Evolutionary conservation across 345 rosid species (phyloP), one percentile per base, ranked within the genome.

Genomic region (Linum trigynum): DNA sequence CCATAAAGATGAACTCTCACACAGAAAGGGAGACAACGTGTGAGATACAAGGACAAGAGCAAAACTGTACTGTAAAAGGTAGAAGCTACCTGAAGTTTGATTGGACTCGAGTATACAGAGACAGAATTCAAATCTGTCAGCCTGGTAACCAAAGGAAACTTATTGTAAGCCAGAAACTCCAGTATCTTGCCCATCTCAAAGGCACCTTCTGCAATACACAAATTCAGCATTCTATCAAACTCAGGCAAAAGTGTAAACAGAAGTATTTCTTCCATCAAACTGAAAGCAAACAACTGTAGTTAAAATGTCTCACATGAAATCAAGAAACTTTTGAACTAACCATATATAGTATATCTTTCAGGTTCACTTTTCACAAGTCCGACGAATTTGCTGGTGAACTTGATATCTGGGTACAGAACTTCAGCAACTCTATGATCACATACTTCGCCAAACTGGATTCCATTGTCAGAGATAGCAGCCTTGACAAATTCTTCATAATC

Each of bases 291-390:
- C 4, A 4, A 57, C 7, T 3, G n/a, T 23, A 6, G 1, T 23
- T 23, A 23, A 57, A 57, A 3, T 23, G 38, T 17, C 10, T 37
- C n/a, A 17, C 7, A 23, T 15, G 11, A 57, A 57, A 57, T 3
- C 7, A 15, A 10, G 11, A 8, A 16, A 51, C n/a, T 17, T 50
- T 39, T 65, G 35, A 63, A 79, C 97, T 81, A 71, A 86, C 96
- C 96, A 57, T 81, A 87, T 12, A 56, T 65, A 72, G 85, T 82
- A 72, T 85, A 87, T 71, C 74, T 81, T 71, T 89, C 96, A 2
- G 92, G 90, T 64, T 89, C 96, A 67, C 78, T 82, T 82, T 89
- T 89, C 71, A 91, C 92, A 67, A 91, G 62, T 57, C 95, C 96
- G 43, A 89, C 66, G 70, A 84, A 91, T 65, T 60, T 56, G 41